Conservation (phyloP, 441 rosid species). For the Corymbia calophylla region DNA sequence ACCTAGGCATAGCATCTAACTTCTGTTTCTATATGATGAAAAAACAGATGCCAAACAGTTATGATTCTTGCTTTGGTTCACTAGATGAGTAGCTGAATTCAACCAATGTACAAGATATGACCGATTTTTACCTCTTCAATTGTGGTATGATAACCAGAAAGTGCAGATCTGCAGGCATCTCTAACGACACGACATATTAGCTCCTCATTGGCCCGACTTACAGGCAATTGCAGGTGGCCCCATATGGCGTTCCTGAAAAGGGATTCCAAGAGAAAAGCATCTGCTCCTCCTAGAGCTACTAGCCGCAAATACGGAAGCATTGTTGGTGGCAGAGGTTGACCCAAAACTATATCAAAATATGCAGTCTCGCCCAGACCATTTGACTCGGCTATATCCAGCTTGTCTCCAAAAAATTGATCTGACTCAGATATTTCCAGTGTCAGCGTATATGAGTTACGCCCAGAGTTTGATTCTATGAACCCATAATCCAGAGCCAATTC, state of each 20-base stretch:
- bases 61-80: background rate
- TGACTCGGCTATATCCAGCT: conserved; percentile 81
- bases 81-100: background rate
- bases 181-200: conserved; percentile 67
- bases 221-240: conserved; percentile 84
- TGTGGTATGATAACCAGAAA: conserved; percentile 61
- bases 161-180: conserved; percentile 84
- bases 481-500: conserved; percentile 94
- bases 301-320: conserved; percentile 75
- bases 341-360: conserved; percentile 55
- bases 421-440: conserved; percentile 68
- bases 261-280: conserved; percentile 88
- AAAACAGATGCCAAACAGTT: background rate
- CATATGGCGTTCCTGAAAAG: conserved; percentile 73
- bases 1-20: background rate
- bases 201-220: conserved; percentile 80
- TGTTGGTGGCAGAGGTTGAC: conserved; percentile 57
- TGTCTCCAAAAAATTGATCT: conserved; percentile 65
- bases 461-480: conserved; percentile 56
- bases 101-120: background rate
- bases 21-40: background rate
- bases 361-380: conserved; percentile 67
- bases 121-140: conserved; percentile 60
- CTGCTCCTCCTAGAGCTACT: conserved; percentile 76
- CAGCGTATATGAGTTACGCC: conserved; percentile 63